phyloP scores from a whole-genome alignment of 306 rosid genomes.

The Sechiopsis laciniata region DNA sequence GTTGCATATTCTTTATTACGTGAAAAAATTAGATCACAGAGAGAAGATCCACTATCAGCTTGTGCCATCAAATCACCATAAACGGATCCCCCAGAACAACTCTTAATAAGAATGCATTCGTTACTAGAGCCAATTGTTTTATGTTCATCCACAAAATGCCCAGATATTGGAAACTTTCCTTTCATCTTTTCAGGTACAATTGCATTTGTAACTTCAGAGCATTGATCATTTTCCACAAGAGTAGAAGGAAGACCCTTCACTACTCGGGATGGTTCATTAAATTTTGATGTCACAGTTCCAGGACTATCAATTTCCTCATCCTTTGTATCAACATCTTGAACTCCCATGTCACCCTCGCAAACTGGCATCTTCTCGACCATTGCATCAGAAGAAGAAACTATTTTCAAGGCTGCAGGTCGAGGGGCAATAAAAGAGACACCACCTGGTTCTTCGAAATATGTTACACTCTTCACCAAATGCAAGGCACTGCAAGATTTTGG shows the following conservation, averaged over 20 bases:
- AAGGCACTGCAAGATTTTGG: constrained; percentile 51
- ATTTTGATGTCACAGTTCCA: constrained; percentile 79
- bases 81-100: constrained; percentile 26
- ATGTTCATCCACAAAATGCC: constrained; percentile 32
- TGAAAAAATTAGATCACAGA: constrained; percentile 40
- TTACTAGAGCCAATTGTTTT: constrained; percentile 34
- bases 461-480: constrained; percentile 30
- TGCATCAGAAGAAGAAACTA: constrained; percentile 40
- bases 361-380: constrained; percentile 38
- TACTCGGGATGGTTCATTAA: constrained; percentile 56
- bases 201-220: constrained; percentile 33
- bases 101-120: constrained; percentile 23
- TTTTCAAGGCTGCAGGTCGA: constrained; percentile 44
- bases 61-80: constrained; percentile 22
- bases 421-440: constrained; percentile 31
- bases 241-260: constrained; percentile 38
- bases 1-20: constrained; percentile 55
- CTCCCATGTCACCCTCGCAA: constrained; percentile 34
- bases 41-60: constrained; percentile 25
- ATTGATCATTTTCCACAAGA: constrained; percentile 23
- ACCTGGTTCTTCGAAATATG: constrained; percentile 36
- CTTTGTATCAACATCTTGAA: constrained; percentile 32
- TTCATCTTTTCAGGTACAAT: constrained; percentile 27
- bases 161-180: constrained; percentile 28
- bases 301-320: constrained; percentile 84